phyloP scores from a whole-genome alignment of 1,284 basidiomycete species.

The Crepidotus sp. region DNA sequence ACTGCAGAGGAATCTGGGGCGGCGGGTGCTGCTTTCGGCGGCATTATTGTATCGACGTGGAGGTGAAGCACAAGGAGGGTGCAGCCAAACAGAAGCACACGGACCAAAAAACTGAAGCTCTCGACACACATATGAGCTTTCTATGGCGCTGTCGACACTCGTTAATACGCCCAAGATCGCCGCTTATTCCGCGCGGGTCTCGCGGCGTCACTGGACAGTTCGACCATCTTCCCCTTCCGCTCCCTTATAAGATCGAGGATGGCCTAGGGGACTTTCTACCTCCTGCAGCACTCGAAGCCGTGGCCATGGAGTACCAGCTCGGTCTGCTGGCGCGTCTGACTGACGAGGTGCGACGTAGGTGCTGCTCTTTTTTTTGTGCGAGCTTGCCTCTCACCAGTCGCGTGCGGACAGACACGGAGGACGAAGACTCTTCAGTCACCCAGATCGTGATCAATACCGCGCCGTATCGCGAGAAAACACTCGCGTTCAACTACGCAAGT shows the following conservation, averaged over 20 bases:
- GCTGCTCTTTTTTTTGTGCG: background rate
- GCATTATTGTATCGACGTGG: slow-evolving; percentile 28
- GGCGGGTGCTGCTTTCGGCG: slow-evolving; percentile 27
- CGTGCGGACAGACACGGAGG: slow-evolving; percentile 40
- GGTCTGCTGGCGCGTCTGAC: slow-evolving; percentile 71
- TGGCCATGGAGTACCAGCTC: slow-evolving; percentile 76
- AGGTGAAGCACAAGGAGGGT: slow-evolving; percentile 5
- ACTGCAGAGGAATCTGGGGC: slow-evolving; percentile 36
- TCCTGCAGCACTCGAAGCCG: slow-evolving; percentile 52
- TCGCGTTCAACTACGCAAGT: slow-evolving; percentile 89
- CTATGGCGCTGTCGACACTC: slow-evolving; percentile 15
- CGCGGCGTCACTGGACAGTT: slow-evolving; percentile 29
- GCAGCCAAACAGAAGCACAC: slow-evolving; percentile 6
- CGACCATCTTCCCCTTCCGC: slow-evolving; percentile 43
- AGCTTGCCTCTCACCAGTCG: background rate
- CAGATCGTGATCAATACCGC: slow-evolving; percentile 75
- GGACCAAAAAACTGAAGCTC: slow-evolving; percentile 2
- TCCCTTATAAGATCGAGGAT: slow-evolving; percentile 58
- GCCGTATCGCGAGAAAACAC: slow-evolving; percentile 47
- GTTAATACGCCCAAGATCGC: slow-evolving; percentile 9
- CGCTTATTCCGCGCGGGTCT: slow-evolving; percentile 19
- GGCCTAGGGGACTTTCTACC: slow-evolving; percentile 73
- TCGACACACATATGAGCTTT: slow-evolving; percentile 14
- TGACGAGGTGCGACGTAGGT: slow-evolving; percentile 62
- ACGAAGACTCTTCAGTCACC: slow-evolving; percentile 53